A percentile compares a stretch with the other conserved stretches of the same genome.
phyloP scores from a whole-genome alignment of 1,139 yeast genomes.

The Yamadazyma siamensis region DNA sequence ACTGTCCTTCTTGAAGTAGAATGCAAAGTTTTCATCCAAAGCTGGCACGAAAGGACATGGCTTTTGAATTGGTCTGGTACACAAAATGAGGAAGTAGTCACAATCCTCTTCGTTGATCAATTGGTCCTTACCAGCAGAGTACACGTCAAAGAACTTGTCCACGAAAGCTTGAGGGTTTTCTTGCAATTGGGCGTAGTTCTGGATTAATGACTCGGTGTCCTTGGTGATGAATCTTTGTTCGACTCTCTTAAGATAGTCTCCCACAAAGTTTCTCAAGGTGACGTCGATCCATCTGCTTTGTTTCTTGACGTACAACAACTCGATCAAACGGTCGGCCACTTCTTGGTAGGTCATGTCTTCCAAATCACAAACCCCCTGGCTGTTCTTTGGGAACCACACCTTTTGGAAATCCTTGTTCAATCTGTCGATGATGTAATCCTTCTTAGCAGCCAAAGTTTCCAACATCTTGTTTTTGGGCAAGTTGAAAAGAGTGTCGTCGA shows the following conservation, averaged over 20 bases:
- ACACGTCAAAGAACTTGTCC: slow-evolving; percentile 58
- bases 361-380: slow-evolving; percentile 80
- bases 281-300: slow-evolving; percentile 86
- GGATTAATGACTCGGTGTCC: slow-evolving; percentile 63
- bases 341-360: slow-evolving; percentile 96
- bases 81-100: slow-evolving; percentile 84
- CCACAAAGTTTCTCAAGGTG: slow-evolving; percentile 82
- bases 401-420: slow-evolving; percentile 95
- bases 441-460: slow-evolving; percentile 79
- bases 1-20: slow-evolving; percentile 96
- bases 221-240: slow-evolving; percentile 88
- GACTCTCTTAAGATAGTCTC: slow-evolving; percentile 84
- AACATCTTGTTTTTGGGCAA: slow-evolving; percentile 87
- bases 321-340: slow-evolving; percentile 84
- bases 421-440: slow-evolving; percentile 76
- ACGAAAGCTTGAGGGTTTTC: slow-evolving; percentile 57
- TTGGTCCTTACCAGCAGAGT: slow-evolving; percentile 74
- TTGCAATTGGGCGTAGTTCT: slow-evolving; percentile 66
- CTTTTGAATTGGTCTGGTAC: slow-evolving; percentile 83
- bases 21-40: slow-evolving; percentile 89
- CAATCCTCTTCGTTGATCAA: slow-evolving; percentile 92
- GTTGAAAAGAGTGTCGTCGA: slow-evolving; percentile 89
- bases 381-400: slow-evolving; percentile 90
- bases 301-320: slow-evolving; percentile 79
- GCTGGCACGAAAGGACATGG: slow-evolving; percentile 98